phyloP scores from a whole-genome alignment of 2,329 filamentous ascomycete species.

The Cladophialophora psammophila region DNA sequence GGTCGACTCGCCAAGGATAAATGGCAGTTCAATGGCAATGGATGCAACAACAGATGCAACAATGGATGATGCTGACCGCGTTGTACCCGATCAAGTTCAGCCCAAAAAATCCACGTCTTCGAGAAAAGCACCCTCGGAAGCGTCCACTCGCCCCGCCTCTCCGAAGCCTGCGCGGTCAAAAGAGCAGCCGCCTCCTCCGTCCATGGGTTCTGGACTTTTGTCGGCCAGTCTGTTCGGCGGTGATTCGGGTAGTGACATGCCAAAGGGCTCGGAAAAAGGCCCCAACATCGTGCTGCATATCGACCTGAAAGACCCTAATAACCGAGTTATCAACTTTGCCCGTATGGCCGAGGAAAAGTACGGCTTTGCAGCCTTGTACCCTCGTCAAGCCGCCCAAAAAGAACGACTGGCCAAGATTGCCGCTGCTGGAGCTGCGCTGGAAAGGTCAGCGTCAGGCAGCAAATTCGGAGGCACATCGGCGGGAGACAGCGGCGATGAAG shows the following conservation, averaged over 20 bases:
- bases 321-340: constrained; percentile 95
- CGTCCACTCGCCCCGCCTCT: constrained; percentile 61
- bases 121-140: constrained; percentile 55
- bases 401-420: constrained; percentile 88
- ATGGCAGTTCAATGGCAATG: constrained; percentile 30
- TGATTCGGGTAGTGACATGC: constrained; percentile 54
- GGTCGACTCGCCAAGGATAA: constrained; percentile 29
- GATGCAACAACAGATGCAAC: constrained; percentile 20
- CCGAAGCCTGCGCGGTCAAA: constrained; percentile 65
- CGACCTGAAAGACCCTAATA: constrained; percentile 78
- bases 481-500: constrained; percentile 65
- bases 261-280: constrained; percentile 53
- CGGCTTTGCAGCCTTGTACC: constrained; percentile 92
- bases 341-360: constrained; percentile 92
- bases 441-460: constrained; percentile 57
- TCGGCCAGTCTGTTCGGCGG: constrained; percentile 68
- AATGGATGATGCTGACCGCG: constrained; percentile 37
- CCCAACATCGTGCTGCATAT: constrained; percentile 87
- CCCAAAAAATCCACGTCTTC: constrained; percentile 50
- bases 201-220: constrained; percentile 69
- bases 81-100: constrained; percentile 38
- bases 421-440: constrained; percentile 83
- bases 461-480: constrained; percentile 73
- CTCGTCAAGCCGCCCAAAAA: constrained; percentile 84
- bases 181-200: constrained; percentile 64